Conservation (phyloP, 2,329 filamentous ascomycete species). For the Colletotrichum godetiae region DNA sequence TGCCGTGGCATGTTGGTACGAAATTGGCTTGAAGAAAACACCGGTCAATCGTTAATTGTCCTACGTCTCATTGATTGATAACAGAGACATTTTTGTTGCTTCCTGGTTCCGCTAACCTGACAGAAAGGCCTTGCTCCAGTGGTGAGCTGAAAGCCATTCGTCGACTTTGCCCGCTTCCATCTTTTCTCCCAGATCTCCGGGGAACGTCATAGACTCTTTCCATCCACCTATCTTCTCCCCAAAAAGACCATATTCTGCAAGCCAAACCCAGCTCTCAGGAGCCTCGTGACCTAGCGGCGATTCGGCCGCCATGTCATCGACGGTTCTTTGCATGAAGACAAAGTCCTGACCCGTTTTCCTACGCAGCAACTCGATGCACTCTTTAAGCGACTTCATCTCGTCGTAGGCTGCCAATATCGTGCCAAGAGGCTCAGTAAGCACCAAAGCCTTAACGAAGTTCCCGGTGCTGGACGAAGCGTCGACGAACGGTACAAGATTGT, state of each 20-base stretch:
- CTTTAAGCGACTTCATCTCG: slow-evolving; percentile 46
- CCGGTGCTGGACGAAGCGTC: slow-evolving; percentile 52
- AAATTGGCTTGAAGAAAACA: no score
- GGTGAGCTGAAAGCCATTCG: background rate
- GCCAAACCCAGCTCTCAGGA: slow-evolving; percentile 2
- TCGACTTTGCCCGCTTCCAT: background rate
- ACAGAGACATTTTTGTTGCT: background rate
- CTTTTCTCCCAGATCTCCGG: background rate
- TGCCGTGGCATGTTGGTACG: background rate
- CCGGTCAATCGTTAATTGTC: no score
- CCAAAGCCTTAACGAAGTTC: slow-evolving; percentile 54
- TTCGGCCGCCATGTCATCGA: slow-evolving; percentile 44
- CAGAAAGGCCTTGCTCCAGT: background rate
- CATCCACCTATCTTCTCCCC: slow-evolving; percentile 2
- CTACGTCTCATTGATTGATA: background rate
- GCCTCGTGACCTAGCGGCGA: slow-evolving; percentile 3
- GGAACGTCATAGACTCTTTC: slow-evolving; percentile 17
- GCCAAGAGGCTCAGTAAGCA: slow-evolving; percentile 51
- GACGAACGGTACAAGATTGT: slow-evolving; percentile 43
- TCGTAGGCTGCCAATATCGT: slow-evolving; percentile 59
- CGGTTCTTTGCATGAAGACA: slow-evolving; percentile 41
- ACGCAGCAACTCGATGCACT: slow-evolving; percentile 47
- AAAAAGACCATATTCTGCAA: slow-evolving; percentile 11
- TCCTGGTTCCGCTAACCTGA: background rate
- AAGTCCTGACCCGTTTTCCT: slow-evolving; percentile 49